phyloP scores from a whole-genome alignment of 768 basidiomycete genomes.

The Boletellus emodensis region DNA sequence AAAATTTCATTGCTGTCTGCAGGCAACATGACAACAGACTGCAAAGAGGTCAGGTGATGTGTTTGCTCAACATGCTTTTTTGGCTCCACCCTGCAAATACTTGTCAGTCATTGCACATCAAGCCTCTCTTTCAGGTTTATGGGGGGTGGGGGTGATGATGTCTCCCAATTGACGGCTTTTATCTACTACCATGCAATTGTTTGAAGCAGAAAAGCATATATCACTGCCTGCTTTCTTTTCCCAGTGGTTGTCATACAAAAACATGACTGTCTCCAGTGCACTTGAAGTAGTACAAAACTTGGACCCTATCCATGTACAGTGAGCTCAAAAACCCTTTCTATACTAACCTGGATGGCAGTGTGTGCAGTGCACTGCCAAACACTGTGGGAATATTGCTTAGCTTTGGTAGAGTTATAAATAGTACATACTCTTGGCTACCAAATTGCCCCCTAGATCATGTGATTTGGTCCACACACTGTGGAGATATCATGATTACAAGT shows the following conservation, averaged over 20 bases:
- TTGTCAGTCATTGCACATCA: constrained; percentile 80
- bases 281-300: constrained; percentile 68
- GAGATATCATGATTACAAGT: no score
- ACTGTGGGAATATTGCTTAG: no score
- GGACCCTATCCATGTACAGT: constrained; percentile 61
- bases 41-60: constrained; percentile 46
- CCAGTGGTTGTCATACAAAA: constrained; percentile 56
- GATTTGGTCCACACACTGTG: no score
- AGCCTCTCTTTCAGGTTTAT: constrained; percentile 74
- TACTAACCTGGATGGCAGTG: no score
- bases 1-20: constrained; percentile 53
- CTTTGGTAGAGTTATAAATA: no score
- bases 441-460: no score
- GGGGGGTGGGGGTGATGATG: constrained; percentile 68
- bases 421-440: no score
- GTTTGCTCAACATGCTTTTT: constrained; percentile 66
- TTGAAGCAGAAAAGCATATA: constrained; percentile 64
- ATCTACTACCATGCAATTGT: constrained; percentile 72
- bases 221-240: constrained; percentile 62
- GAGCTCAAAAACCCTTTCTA: no score
- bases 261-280: constrained; percentile 40
- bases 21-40: constrained; percentile 18
- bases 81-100: constrained; percentile 74
- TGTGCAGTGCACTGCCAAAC: no score
- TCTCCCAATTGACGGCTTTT: constrained; percentile 62